Evolutionary conservation across 2,329 filamentous ascomycete species (phyloP), one percentile per base, ranked within the genome.

Genomic region (Talaromyces atroroseus): DNA sequence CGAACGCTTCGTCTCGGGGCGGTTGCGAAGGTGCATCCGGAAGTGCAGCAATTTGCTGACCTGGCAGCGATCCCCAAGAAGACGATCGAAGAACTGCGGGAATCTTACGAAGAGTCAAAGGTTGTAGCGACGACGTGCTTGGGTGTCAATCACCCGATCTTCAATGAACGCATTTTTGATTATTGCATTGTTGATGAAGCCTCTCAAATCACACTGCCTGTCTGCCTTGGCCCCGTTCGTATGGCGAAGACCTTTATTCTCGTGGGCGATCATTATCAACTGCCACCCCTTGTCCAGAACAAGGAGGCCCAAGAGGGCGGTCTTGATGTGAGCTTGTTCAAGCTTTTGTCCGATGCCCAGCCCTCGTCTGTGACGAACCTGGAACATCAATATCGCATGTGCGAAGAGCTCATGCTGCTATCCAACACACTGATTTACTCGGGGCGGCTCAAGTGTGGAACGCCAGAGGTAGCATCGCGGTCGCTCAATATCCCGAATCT

Each of bases 101-200:
- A 83, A 56, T 86, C 88, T 0, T 97, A 94, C 83, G 88, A 94
- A 68, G 85, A 87, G 49, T 90, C 89, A 2, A 89, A 89, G 1
- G 86, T 99, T 26, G 94, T 99, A 2, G 94, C 92, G 4, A 96
- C 94, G 0, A 97, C 94, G 0, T 99, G 94, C 67, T 81, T 99
- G 24, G 90, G 92, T 2, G 89, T 96, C 68, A 92, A 88, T 63
- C 94, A 99, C 69, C 82, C 86, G 2, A 77, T 99, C 8, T 97
- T 99, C 74, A 87, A 83, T 56, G 88, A 92, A 66, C 87, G 94
- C 4, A 85, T 87, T 0, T 99, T 99, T 64, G 94, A 99, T 73
- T 97, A 96, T 68, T 99, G 94, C 68, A 97, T 99, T 60, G 92
- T 99, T 3, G 94, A 99, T 63, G 94, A 99, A 73, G 94, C 94